Conservation (phyloP, 2,329 filamentous ascomycete genomes). For the Penicillium sp. region DNA sequence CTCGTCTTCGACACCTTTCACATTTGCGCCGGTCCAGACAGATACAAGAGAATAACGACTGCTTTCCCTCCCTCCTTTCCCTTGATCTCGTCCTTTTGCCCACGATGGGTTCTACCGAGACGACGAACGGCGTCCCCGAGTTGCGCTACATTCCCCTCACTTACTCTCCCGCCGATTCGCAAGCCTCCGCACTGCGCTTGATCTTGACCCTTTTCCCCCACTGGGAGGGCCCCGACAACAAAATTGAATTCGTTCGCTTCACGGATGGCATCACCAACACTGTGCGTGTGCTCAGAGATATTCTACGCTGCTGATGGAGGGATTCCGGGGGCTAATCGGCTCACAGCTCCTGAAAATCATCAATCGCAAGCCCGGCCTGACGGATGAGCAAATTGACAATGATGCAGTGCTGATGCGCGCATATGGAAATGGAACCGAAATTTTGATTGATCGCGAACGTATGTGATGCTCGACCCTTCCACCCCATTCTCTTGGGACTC, state of each 20-base stretch:
- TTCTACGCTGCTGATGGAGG: background rate
- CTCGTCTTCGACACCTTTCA: background rate
- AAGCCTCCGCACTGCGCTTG: constrained; percentile 71
- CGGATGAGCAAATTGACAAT: constrained; percentile 70
- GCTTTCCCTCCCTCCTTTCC: background rate
- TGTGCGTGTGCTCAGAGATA: constrained; percentile 38
- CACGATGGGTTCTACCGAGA: constrained; percentile 24
- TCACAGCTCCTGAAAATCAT: constrained; percentile 47
- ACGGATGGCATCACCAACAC: constrained; percentile 99
- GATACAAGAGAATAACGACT: background rate
- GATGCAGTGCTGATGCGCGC: constrained; percentile 85
- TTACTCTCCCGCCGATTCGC: constrained; percentile 71
- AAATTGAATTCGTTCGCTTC: constrained; percentile 81
- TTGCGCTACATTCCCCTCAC: constrained; percentile 61
- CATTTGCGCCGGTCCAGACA: background rate
- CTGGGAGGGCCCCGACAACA: constrained; percentile 68
- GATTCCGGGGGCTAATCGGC: constrained; percentile 4
- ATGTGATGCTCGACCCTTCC: constrained; percentile 39
- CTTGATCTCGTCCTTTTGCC: constrained; percentile 5
- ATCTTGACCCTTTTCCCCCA: constrained; percentile 74
- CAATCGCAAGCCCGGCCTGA: constrained; percentile 55
- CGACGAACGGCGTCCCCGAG: constrained; percentile 13
- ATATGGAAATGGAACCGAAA: constrained; percentile 88
- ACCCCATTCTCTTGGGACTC: background rate
- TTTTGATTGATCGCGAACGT: constrained; percentile 93